These are phyloP conservation scores for Microbotryum scabiosae DNA, from an alignment of 1,284 basidiomycete species.

Conservation along the genomic window DNA sequence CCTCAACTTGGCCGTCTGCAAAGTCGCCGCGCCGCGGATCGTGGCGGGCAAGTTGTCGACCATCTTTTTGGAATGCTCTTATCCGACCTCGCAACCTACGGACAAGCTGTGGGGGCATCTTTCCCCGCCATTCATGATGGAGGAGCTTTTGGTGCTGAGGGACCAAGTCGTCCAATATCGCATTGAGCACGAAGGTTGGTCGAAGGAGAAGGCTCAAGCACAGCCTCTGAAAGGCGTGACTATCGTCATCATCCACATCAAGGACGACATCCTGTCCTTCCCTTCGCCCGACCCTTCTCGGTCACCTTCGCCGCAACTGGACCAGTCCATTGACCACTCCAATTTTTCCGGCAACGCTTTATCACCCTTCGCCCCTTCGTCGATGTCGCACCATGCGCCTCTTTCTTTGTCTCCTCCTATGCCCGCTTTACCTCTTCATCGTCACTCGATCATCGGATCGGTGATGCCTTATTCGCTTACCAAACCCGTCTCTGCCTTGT, in stretches of 20 bases:
- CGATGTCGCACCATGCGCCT: not conserved
- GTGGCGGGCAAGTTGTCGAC: conserved; percentile 45
- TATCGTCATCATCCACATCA: conserved; percentile 70
- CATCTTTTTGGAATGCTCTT: conserved; percentile 79
- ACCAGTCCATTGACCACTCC: not conserved
- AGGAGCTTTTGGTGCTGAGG: conserved; percentile 58
- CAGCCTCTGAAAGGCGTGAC: conserved; percentile 28
- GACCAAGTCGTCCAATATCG: conserved; percentile 49
- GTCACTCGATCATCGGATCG: not conserved
- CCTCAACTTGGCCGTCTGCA: conserved; percentile 59
- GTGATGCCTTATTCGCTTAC: not conserved
- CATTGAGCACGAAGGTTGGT: conserved; percentile 19
- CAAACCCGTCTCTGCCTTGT: not conserved
- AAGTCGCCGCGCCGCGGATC: conserved; percentile 49
- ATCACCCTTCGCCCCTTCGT: not conserved
- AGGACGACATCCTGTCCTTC: conserved; percentile 46
- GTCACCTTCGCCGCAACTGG: not conserved
- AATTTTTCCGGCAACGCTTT: not conserved
- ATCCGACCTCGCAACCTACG: conserved; percentile 55
- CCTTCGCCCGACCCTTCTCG: not conserved
- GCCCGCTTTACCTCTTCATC: conserved; percentile 8
- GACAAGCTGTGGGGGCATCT: conserved; percentile 65
- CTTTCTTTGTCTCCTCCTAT: conserved; percentile 16
- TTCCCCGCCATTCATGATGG: conserved; percentile 58
- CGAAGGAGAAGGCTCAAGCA: not conserved